Percentiles rank a stretch among this genome's conserved stretches.
Evolutionary conservation across 495 filamentous ascomycete species (phyloP).

Genomic region (Recurvomyces mirabilis): DNA sequence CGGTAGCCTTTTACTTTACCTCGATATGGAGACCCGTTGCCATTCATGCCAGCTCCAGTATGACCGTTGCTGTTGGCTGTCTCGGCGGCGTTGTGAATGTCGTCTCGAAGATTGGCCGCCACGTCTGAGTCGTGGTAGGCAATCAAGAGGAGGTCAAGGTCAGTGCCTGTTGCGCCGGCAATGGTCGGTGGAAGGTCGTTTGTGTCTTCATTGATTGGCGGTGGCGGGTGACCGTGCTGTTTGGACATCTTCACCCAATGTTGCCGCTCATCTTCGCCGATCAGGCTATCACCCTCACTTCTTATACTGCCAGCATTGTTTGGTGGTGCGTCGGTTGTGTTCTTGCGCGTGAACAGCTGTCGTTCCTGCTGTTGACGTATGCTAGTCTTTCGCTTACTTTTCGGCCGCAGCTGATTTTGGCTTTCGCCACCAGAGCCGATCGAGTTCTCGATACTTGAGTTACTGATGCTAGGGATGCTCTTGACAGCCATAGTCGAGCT

Average conservation of each 20-base stretch:
- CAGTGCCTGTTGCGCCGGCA: slow-evolving; percentile 48
- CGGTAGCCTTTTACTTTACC: slow-evolving; percentile 66
- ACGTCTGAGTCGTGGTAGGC: slow-evolving; percentile 72
- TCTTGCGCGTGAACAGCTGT: slow-evolving; percentile 80
- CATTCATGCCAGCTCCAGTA: slow-evolving; percentile 42
- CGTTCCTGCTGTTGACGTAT: slow-evolving; percentile 74
- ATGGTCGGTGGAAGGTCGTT: slow-evolving; percentile 68
- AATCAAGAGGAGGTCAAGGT: slow-evolving; percentile 70
- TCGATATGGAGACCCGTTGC: slow-evolving; percentile 26
- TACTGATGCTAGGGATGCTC: slow-evolving; percentile 72
- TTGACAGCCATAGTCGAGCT: slow-evolving; percentile 86
- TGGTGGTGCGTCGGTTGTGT: slow-evolving; percentile 36
- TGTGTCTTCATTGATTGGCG: slow-evolving; percentile 57
- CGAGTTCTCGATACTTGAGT: slow-evolving; percentile 46
- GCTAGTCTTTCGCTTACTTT: slow-evolving; percentile 57
- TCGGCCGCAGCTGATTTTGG: slow-evolving; percentile 43
- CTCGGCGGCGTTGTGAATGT: slow-evolving; percentile 57
- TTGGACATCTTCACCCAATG: slow-evolving; percentile 60
- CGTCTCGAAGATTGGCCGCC: slow-evolving; percentile 62
- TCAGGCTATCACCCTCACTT: slow-evolving; percentile 40
- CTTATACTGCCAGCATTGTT: slow-evolving; percentile 27
- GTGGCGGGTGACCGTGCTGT: slow-evolving; percentile 50
- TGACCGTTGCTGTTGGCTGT: slow-evolving; percentile 60
- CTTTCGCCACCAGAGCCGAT: slow-evolving; percentile 44
- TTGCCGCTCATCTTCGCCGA: slow-evolving; percentile 35